A percentile compares a stretch with the other conserved stretches of the same genome.
These are phyloP conservation scores for Cetraspora pellucida DNA, from an alignment of 192 early-diverging fungal species.

Conservation along the genomic window DNA sequence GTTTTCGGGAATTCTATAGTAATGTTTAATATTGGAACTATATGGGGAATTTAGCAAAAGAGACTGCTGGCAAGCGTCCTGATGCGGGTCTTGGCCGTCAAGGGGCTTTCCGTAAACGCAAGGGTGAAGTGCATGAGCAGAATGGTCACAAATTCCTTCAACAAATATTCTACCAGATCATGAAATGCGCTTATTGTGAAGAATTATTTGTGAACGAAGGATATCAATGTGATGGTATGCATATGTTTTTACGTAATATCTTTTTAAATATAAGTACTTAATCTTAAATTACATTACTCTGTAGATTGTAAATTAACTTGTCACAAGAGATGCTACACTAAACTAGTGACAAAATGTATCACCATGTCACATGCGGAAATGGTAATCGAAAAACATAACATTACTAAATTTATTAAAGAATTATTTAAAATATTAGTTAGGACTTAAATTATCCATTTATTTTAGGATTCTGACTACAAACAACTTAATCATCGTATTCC, in stretches of 20 bases:
- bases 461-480: conserved; percentile 65
- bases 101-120: conserved; percentile 73
- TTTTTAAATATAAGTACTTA: neutral
- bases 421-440: neutral
- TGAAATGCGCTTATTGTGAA: conserved; percentile 95
- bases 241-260: neutral
- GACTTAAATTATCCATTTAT: neutral
- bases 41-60: conserved; percentile 45
- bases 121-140: conserved; percentile 83
- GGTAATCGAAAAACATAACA: conserved; percentile 36
- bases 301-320: conserved; percentile 91
- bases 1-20: too few relatives aligned
- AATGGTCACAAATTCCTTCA: conserved; percentile 95
- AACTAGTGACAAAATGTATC: conserved; percentile 91
- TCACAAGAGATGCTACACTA: conserved; percentile 85
- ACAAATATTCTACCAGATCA: conserved; percentile 92
- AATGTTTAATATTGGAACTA: too few relatives aligned
- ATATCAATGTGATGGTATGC: conserved; percentile 87
- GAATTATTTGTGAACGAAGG: conserved; percentile 92
- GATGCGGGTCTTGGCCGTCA: conserved; percentile 72
- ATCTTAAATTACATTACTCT: conserved; percentile 12
- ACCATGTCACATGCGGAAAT: conserved; percentile 63
- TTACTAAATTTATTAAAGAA: neutral
- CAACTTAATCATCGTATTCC: conserved; percentile 91
- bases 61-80: conserved; percentile 53